A percentile compares a stretch with the other conserved stretches of the same genome.
Evolutionary conservation across 169 alveolate genomes (phyloP).

Genomic region (Plasmodium vinckei): DNA sequence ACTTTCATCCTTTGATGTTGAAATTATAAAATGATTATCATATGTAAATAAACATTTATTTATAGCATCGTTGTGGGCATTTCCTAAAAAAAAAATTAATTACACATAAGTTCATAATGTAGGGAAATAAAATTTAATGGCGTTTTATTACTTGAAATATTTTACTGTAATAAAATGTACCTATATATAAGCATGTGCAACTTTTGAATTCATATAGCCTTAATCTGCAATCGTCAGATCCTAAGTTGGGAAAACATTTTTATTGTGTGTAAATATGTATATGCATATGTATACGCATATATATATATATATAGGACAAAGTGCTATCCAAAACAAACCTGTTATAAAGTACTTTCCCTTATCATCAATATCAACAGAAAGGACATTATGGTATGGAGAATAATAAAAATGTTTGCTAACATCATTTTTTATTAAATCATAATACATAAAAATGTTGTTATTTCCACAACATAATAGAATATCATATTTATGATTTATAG

Average conservation of each 20-base stretch:
- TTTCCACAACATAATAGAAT: constrained; percentile 65
- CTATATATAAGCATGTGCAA: constrained; percentile 67
- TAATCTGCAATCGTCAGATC: constrained; percentile 56
- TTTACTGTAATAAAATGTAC: not conserved
- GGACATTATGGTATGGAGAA: constrained; percentile 66
- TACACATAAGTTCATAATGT: not conserved
- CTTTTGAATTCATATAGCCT: constrained; percentile 60
- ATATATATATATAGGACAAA: not conserved
- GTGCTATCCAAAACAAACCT: constrained; percentile 4
- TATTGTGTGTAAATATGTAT: not conserved
- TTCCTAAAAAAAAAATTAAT: constrained; percentile 16
- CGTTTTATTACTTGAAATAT: not conserved
- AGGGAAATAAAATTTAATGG: not conserved
- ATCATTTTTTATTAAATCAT: constrained; percentile 56
- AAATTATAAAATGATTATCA: constrained; percentile 52
- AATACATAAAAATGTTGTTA: constrained; percentile 67
- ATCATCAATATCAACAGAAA: constrained; percentile 51
- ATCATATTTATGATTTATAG: constrained; percentile 44
- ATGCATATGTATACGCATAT: not conserved
- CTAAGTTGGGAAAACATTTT: constrained; percentile 8
- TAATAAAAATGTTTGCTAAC: constrained; percentile 54
- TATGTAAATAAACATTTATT: constrained; percentile 60
- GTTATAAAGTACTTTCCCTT: constrained; percentile 59
- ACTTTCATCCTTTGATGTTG: constrained; percentile 68
- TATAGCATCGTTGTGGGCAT: constrained; percentile 52